Evolutionary conservation across 1,284 basidiomycete species (phyloP).

Genomic region (Sporisorium reilianum): DNA sequence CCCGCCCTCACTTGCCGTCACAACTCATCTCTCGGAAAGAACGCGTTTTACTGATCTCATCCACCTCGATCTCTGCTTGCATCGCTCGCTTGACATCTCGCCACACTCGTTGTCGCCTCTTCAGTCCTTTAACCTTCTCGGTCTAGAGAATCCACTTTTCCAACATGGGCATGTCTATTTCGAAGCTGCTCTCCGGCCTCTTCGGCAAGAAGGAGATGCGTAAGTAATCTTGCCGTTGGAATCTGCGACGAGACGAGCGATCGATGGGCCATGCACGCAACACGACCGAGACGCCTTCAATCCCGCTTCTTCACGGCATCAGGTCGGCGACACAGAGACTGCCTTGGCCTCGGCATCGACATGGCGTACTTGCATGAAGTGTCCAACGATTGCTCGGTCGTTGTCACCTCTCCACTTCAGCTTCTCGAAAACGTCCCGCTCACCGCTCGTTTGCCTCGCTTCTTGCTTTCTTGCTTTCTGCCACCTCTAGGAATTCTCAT

Average conservation of each 20-base stretch:
- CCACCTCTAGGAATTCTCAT: constrained; percentile 71
- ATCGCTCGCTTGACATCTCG: background rate
- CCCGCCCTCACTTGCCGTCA: background rate
- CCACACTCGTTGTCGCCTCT: background rate
- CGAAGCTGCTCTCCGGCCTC: constrained; percentile 68
- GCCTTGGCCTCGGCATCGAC: no score
- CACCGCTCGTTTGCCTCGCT: constrained; percentile 4
- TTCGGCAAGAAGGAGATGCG: constrained; percentile 70
- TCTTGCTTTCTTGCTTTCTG: background rate
- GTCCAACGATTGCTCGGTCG: constrained; percentile 8
- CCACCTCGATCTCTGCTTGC: constrained; percentile 5
- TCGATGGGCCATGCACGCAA: background rate
- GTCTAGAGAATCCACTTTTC: constrained; percentile 31
- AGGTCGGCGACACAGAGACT: background rate
- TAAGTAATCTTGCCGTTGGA: constrained; percentile 44
- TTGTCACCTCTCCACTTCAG: background rate
- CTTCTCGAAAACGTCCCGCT: background rate
- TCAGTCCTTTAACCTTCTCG: constrained; percentile 37
- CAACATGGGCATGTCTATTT: constrained; percentile 68
- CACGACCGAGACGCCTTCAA: background rate
- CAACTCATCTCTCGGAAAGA: background rate
- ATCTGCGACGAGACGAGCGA: constrained; percentile 4
- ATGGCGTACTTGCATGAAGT: background rate
- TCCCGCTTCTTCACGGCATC: background rate
- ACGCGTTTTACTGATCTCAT: constrained; percentile 26